phyloP scores from a whole-genome alignment of 768 basidiomycete genomes.

The Leccinum boreale region DNA sequence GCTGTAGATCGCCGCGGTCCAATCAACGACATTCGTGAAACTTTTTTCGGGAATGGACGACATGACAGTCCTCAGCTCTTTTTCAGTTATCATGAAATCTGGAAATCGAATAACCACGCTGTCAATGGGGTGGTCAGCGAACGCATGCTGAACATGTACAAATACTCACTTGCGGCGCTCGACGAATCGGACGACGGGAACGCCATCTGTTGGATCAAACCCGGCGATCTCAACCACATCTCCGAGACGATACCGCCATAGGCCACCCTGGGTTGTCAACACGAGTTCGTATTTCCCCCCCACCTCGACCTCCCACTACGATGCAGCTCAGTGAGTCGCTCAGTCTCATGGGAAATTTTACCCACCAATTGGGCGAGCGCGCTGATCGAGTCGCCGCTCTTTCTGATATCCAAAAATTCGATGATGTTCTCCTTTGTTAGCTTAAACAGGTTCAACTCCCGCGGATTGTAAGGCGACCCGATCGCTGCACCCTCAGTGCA shows the following conservation, averaged over 20 bases:
- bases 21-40: conserved; percentile 5
- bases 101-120: conserved; percentile 9
- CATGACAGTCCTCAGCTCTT: conserved; percentile 8
- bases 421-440: background rate
- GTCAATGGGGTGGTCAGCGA: background rate
- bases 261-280: conserved; percentile 15
- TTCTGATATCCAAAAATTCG: conserved; percentile 15
- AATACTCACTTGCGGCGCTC: conserved; percentile 12
- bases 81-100: conserved; percentile 11
- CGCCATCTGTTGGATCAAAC: conserved; percentile 17
- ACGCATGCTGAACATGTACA: too few species aligned
- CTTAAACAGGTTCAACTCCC: conserved; percentile 10
- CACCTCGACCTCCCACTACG: conserved; percentile 16
- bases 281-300: conserved; percentile 18
- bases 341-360: background rate
- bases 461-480: conserved; percentile 4
- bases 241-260: conserved; percentile 23
- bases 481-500: conserved; percentile 6
- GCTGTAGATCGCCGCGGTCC: conserved; percentile 13
- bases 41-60: background rate
- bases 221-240: conserved; percentile 21
- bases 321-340: background rate
- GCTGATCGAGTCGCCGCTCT: background rate
- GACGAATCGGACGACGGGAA: conserved; percentile 17
- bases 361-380: conserved; percentile 2